These are phyloP conservation scores for Elsinoe arachidis DNA, from an alignment of 2,329 filamentous ascomycete genomes.

Conservation along the genomic window DNA sequence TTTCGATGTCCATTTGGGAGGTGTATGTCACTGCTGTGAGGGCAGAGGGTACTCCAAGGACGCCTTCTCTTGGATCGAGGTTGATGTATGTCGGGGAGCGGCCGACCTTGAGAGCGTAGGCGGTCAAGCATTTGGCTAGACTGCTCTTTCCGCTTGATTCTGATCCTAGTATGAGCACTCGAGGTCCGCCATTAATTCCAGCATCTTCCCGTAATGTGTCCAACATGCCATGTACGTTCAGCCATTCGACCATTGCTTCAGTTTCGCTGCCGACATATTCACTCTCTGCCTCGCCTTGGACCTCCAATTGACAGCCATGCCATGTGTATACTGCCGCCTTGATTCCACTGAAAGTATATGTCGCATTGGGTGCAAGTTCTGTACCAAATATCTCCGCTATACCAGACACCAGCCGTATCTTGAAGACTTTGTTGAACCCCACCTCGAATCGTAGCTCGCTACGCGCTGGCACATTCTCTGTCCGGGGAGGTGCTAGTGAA, in stretches of 20 bases:
- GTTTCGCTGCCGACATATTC: conserved; percentile 71
- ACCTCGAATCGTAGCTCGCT: conserved; percentile 39
- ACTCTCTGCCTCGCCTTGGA: conserved; percentile 59
- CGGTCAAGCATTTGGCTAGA: conserved; percentile 52
- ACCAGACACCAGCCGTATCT: conserved; percentile 60
- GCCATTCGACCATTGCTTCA: conserved; percentile 61
- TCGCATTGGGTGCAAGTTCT: conserved; percentile 72
- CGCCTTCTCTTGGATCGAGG: conserved; percentile 65
- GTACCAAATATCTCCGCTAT: conserved; percentile 92
- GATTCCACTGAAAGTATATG: conserved; percentile 70
- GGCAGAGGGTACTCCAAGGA: conserved; percentile 55
- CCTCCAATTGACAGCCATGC: conserved; percentile 79
- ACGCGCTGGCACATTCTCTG: conserved; percentile 36
- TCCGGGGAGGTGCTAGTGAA: conserved; percentile 25
- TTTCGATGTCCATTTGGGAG: conserved; percentile 77
- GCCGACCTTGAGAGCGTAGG: conserved; percentile 71
- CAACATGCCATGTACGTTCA: conserved; percentile 83
- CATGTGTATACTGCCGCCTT: conserved; percentile 89
- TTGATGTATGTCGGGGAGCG: conserved; percentile 74
- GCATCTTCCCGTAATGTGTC: conserved; percentile 61
- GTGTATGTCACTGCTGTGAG: conserved; percentile 80
- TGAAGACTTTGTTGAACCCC: conserved; percentile 27
- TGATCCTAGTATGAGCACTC: conserved; percentile 76
- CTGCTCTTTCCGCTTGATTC: conserved; percentile 63
- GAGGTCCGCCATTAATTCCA: conserved; percentile 48